Evolutionary conservation across 2,329 filamentous ascomycete species (phyloP).

Genomic region (Claviceps sp.): DNA sequence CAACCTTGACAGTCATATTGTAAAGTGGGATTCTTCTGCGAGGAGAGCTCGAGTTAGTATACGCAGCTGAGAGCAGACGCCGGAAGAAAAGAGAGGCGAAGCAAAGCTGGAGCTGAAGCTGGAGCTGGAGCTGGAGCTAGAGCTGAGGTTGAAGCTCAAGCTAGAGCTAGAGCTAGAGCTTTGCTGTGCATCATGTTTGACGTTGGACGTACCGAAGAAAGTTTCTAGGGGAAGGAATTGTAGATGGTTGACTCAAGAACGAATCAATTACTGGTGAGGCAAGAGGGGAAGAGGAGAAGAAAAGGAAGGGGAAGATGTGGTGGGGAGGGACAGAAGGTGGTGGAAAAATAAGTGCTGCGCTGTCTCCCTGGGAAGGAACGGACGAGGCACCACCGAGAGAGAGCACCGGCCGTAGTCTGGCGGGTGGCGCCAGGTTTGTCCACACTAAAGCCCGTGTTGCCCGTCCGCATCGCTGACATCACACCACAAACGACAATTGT

Average conservation of each 20-base stretch:
- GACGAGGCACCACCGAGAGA: neutral
- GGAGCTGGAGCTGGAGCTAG: neutral
- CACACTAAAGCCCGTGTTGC: neutral
- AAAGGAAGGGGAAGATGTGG: neutral
- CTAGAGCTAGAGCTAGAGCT: neutral
- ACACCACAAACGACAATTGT: neutral
- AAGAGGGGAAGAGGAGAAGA: neutral
- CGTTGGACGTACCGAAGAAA: conserved; percentile 1
- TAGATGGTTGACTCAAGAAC: neutral
- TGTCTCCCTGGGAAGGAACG: neutral
- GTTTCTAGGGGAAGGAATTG: conserved; percentile 2
- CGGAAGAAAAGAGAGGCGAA: neutral
- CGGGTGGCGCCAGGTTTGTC: neutral
- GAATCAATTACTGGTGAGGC: neutral
- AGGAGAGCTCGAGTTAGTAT: conserved; percentile 2
- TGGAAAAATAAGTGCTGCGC: conserved; percentile 3
- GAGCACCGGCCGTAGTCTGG: neutral
- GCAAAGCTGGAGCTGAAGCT: neutral
- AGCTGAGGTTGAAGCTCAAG: neutral
- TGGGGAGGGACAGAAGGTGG: conserved; percentile 3
- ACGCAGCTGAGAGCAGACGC: neutral
- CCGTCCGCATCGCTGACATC: neutral
- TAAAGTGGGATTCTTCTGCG: conserved; percentile 6
- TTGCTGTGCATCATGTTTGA: neutral
- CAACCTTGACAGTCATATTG: conserved; percentile 55